These are phyloP conservation scores for Kwoniella dendrophila DNA, from an alignment of 768 basidiomycete species.

Conservation along the genomic window DNA sequence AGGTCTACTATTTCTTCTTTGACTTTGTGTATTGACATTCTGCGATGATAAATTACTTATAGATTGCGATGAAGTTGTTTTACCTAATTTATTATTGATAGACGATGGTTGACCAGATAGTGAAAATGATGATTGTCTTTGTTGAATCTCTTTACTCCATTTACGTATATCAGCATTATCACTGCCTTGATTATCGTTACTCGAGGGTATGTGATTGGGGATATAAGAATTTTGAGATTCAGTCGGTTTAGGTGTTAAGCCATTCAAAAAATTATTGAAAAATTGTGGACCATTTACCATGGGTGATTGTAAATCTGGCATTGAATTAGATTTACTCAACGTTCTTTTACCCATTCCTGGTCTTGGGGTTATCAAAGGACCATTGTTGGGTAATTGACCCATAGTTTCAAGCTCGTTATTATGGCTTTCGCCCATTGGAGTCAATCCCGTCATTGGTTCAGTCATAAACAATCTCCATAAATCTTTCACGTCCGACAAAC, in stretches of 20 bases:
- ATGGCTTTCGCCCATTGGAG: slow-evolving; percentile 21
- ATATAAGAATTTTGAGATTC: slow-evolving; percentile 26
- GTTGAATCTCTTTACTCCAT: slow-evolving; percentile 43
- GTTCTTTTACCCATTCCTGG: slow-evolving; percentile 38
- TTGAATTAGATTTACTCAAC: slow-evolving; percentile 48
- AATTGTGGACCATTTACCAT: slow-evolving; percentile 18
- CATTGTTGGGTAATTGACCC: no score
- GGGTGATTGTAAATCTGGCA: slow-evolving; percentile 49
- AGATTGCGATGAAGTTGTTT: slow-evolving; percentile 11
- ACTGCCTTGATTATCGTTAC: background rate
- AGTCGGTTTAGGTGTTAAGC: slow-evolving; percentile 26
- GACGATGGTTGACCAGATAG: slow-evolving; percentile 30
- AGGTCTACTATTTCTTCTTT: slow-evolving; percentile 23
- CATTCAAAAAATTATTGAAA: slow-evolving; percentile 26
- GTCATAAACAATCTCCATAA: slow-evolving; percentile 51
- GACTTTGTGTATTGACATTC: background rate
- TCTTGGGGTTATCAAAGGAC: slow-evolving; percentile 28
- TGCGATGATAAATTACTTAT: background rate
- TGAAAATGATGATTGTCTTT: slow-evolving; percentile 33
- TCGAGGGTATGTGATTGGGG: slow-evolving; percentile 14
- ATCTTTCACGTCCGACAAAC: slow-evolving; percentile 50
- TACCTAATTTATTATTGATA: slow-evolving; percentile 23
- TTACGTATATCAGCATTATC: slow-evolving; percentile 23
- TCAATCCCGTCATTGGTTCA: slow-evolving; percentile 41
- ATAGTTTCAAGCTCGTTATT: slow-evolving; percentile 1